Evolutionary conservation across 192 early-diverging fungal genomes (phyloP).

Genomic region (Mortierella alpina): DNA sequence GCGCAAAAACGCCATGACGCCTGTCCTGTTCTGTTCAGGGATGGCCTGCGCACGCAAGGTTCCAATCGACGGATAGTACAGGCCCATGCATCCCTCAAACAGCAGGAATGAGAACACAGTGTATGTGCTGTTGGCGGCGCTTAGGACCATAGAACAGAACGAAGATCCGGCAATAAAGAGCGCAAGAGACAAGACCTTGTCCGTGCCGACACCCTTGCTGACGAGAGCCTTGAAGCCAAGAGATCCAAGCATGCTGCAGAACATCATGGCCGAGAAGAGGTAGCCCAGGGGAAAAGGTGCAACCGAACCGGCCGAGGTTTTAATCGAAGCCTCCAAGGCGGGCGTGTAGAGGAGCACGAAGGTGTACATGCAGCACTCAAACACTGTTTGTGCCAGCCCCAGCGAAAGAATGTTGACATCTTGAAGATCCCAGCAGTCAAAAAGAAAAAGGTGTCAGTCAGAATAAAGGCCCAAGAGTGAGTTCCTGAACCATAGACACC

Average conservation of each 20-base stretch:
- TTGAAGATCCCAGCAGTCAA: conserved; percentile 14
- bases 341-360: conserved; percentile 73
- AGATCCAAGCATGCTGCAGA: conserved; percentile 66
- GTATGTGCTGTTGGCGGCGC: conserved; percentile 18
- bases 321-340: conserved; percentile 56
- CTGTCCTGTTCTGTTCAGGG: conserved; percentile 67
- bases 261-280: conserved; percentile 66
- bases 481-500: not conserved
- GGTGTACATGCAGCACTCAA: conserved; percentile 73
- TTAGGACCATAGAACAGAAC: conserved; percentile 52
- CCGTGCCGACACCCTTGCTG: conserved; percentile 25
- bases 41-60: conserved; percentile 63
- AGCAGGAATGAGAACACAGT: conserved; percentile 57
- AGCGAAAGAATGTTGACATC: conserved; percentile 62
- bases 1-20: conserved; percentile 68
- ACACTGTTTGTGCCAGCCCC: conserved; percentile 70
- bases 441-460: not conserved
- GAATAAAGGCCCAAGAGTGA: not conserved
- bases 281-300: conserved; percentile 58
- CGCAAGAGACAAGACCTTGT: conserved; percentile 48
- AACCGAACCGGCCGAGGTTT: conserved; percentile 7
- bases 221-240: conserved; percentile 54
- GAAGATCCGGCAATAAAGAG: conserved; percentile 53
- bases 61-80: conserved; percentile 66
- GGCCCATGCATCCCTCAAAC: conserved; percentile 67